Base-by-base conservation (phyloP, 75 land plant genomes). In the Picea sitchensis region DNA sequence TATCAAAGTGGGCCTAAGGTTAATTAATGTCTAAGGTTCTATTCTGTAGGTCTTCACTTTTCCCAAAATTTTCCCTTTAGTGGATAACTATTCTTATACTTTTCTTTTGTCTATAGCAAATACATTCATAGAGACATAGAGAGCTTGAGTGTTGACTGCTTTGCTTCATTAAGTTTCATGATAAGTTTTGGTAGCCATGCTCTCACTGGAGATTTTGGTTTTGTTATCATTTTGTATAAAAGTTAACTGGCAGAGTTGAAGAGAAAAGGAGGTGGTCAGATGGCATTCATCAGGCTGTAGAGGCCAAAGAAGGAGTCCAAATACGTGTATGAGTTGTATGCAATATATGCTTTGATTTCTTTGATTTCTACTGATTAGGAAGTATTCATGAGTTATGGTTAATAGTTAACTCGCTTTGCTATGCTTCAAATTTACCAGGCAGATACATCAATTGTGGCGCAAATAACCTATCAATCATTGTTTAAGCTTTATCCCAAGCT, bases 241-340 rank as follows among this genome's bases (percentile, higher is more conserved):
- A 96, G 99, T 87, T 98, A 81, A 98, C 99, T 17, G 99, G 99
- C 14, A 85, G 99, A 82, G 96, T 98, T 41, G 98, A 91, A 79
- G 98, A 92, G 83, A 95, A 89, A 78, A 85, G 96, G 80, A 91
- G 99, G 60, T 98, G 99, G 99, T 90, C 98, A 41, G 99, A 98
- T n/a, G 98, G 99, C 9, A 96, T 98, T 76, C 99, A 98, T 79
- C 99, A 98, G 79, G 94, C 99, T 47, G 98, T 98, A 26, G 99
- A 98, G 83, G 99, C 98, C 36, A 98, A 98, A 82, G 99, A 98
- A 85, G 93, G 94, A n/a, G 80, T 98, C 2, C 82, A 86, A 75
- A 98, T 98, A 62, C 91, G 91, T 90, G 98, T 96, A 83, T 56
- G 59, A 11, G 38, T 72, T 0, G 0, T 61, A 61, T 83, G 21